These are phyloP conservation scores for Aspergillus cavernicola DNA, from an alignment of 495 filamentous ascomycete genomes.

Conservation along the genomic window DNA sequence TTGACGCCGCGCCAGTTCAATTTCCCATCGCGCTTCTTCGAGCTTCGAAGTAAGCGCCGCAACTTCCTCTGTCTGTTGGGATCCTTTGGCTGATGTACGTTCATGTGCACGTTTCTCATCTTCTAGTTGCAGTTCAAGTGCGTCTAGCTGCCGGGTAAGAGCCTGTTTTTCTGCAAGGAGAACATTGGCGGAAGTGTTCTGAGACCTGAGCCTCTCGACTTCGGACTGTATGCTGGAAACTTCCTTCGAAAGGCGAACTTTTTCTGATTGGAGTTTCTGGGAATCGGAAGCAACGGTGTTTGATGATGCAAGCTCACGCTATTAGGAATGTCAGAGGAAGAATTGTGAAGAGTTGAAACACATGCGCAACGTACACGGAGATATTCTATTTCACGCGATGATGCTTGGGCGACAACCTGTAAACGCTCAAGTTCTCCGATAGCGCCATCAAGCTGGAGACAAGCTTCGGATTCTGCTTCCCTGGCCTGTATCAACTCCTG, in stretches of 20 bases:
- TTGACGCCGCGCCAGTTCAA: slow-evolving; percentile 28
- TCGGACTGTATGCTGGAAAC: slow-evolving; percentile 68
- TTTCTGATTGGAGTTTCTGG: slow-evolving; percentile 69
- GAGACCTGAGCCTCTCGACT: slow-evolving; percentile 70
- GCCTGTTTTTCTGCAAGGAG: slow-evolving; percentile 70
- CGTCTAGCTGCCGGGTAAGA: slow-evolving; percentile 68
- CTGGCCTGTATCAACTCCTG: slow-evolving; percentile 47
- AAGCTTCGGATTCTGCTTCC: slow-evolving; percentile 50
- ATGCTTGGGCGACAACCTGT: slow-evolving; percentile 52
- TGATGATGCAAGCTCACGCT: slow-evolving; percentile 67
- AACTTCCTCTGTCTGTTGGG: slow-evolving; percentile 43
- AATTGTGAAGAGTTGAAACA: neutral
- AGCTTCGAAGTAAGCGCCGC: slow-evolving; percentile 36
- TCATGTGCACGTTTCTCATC: slow-evolving; percentile 68
- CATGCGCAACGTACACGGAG: slow-evolving; percentile 54
- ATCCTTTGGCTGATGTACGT: slow-evolving; percentile 51
- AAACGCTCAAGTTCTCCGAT: slow-evolving; percentile 52
- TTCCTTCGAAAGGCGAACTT: slow-evolving; percentile 68
- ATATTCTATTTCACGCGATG: slow-evolving; percentile 60
- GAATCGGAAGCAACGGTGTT: slow-evolving; percentile 60
- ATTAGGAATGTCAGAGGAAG: neutral
- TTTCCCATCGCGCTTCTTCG: slow-evolving; percentile 39
- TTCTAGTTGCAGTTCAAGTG: slow-evolving; percentile 74
- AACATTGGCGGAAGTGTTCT: slow-evolving; percentile 61
- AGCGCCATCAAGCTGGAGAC: slow-evolving; percentile 53